A percentile compares a stretch with the other conserved stretches of the same genome.
These are phyloP conservation scores for Thelonectria discophora DNA, from an alignment of 2,329 filamentous ascomycete genomes.

Conservation along the genomic window DNA sequence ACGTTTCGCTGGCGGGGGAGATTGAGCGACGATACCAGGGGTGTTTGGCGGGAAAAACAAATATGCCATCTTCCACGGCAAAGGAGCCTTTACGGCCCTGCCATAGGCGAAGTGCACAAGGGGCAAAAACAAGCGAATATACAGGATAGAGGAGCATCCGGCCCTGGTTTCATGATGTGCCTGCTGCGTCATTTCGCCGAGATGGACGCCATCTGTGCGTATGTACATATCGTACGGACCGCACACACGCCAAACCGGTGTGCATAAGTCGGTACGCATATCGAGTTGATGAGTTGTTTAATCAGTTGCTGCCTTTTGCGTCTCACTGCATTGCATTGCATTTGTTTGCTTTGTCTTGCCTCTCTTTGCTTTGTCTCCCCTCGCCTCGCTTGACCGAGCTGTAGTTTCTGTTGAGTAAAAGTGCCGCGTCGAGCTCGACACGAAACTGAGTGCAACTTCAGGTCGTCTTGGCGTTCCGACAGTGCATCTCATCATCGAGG, in stretches of 20 bases:
- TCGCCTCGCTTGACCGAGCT: neutral
- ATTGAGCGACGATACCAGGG: neutral
- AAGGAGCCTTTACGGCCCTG: neutral
- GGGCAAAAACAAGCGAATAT: neutral
- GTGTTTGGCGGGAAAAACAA: neutral
- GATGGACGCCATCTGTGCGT: slow-evolving; percentile 18
- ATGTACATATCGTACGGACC: slow-evolving; percentile 5
- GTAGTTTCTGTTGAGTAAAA: neutral
- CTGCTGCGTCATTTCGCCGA: slow-evolving; percentile 17
- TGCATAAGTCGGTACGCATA: neutral
- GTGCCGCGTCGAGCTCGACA: slow-evolving; percentile 2
- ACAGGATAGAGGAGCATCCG: neutral
- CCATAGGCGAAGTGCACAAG: neutral
- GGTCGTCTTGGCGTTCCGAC: slow-evolving; percentile 13
- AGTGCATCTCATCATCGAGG: neutral
- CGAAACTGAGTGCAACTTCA: slow-evolving; percentile 14
- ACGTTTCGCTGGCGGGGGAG: neutral
- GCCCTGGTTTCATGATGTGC: slow-evolving; percentile 2
- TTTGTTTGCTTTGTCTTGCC: neutral
- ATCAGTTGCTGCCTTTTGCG: neutral
- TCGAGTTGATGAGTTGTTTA: neutral
- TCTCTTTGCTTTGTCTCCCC: neutral
- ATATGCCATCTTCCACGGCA: neutral
- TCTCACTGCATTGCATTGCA: neutral
- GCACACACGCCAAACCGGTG: neutral